Evolutionary conservation across 108 stramenopile genomes (phyloP).

Genomic region (Nitzschia sp.): DNA sequence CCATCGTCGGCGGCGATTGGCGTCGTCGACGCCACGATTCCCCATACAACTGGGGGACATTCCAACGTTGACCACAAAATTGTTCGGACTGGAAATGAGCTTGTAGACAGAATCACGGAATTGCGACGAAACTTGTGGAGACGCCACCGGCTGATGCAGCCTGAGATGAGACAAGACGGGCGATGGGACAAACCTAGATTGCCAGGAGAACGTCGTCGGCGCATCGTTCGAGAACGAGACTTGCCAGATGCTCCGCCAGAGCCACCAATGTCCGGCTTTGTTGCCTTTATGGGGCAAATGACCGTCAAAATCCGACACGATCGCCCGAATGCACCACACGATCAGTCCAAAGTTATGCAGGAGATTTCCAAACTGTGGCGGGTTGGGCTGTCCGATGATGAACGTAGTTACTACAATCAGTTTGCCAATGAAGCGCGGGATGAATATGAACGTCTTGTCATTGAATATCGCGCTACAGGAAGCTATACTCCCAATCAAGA

Average conservation of each 20-base stretch:
- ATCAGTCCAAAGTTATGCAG: constrained; percentile 68
- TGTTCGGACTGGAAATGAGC: constrained; percentile 48
- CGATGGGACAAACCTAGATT: constrained; percentile 77
- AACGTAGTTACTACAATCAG: constrained; percentile 63
- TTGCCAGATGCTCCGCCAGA: constrained; percentile 65
- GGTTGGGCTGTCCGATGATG: constrained; percentile 47
- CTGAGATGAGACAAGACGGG: constrained; percentile 60
- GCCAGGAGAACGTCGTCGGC: constrained; percentile 74
- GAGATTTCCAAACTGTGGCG: constrained; percentile 78
- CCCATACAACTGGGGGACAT: constrained; percentile 63
- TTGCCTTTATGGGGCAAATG: constrained; percentile 74
- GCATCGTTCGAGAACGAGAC: constrained; percentile 73
- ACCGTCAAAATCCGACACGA: constrained; percentile 85
- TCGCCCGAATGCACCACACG: constrained; percentile 70
- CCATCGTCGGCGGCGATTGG: neutral
- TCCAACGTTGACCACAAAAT: constrained; percentile 86
- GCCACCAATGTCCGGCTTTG: constrained; percentile 71
- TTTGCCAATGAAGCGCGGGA: constrained; percentile 63
- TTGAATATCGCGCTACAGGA: constrained; percentile 84
- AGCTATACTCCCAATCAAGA: constrained; percentile 40
- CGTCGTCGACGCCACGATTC: neutral
- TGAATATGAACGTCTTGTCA: constrained; percentile 57
- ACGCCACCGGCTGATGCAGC: constrained; percentile 48
- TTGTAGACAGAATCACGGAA: constrained; percentile 68
- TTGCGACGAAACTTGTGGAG: constrained; percentile 60